These are phyloP conservation scores for Populus hybrid DNA, from an alignment of 441 rosid genomes.

Conservation along the genomic window DNA sequence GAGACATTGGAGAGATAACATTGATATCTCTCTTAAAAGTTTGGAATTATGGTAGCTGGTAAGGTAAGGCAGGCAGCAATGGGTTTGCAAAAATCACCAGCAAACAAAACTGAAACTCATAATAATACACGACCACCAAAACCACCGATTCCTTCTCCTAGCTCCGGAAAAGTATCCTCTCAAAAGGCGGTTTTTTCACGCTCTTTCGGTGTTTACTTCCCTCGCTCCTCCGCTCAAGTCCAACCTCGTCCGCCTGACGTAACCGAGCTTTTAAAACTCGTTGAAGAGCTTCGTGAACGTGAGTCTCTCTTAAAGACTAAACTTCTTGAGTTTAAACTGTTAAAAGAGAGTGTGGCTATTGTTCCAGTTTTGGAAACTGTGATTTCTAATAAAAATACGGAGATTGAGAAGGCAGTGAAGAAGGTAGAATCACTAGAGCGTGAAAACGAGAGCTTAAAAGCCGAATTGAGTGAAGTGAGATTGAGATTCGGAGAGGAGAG, in stretches of 20 bases:
- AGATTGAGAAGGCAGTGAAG: constrained; percentile 30
- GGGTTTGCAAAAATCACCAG: constrained; percentile 76
- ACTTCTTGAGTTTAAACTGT: constrained; percentile 63
- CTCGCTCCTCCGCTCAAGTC: constrained; percentile 86
- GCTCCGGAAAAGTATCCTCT: constrained; percentile 28
- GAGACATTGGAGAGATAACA: neutral
- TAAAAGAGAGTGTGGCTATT: constrained; percentile 66
- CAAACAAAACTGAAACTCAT: constrained; percentile 24
- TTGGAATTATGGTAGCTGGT: constrained; percentile 66
- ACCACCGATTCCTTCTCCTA: constrained; percentile 43
- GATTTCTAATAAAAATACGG: constrained; percentile 33
- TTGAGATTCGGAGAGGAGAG: constrained; percentile 28
- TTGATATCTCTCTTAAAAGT: too few species aligned
- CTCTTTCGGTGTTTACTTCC: constrained; percentile 82
- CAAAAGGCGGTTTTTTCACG: constrained; percentile 56
- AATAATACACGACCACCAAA: constrained; percentile 27
- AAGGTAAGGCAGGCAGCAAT: constrained; percentile 79
- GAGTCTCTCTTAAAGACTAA: constrained; percentile 68
- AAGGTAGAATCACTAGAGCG: constrained; percentile 37
- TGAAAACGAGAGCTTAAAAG: constrained; percentile 43
- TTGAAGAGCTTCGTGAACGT: constrained; percentile 69
- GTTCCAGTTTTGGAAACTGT: constrained; percentile 66
- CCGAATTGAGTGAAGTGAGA: constrained; percentile 26
- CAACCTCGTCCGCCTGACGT: constrained; percentile 80
- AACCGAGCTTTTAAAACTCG: constrained; percentile 62